Percentiles rank a stretch among this genome's conserved stretches.
These are phyloP conservation scores for Stevia rebaudiana DNA, from an alignment of 140 eudicot species.

Conservation along the genomic window DNA sequence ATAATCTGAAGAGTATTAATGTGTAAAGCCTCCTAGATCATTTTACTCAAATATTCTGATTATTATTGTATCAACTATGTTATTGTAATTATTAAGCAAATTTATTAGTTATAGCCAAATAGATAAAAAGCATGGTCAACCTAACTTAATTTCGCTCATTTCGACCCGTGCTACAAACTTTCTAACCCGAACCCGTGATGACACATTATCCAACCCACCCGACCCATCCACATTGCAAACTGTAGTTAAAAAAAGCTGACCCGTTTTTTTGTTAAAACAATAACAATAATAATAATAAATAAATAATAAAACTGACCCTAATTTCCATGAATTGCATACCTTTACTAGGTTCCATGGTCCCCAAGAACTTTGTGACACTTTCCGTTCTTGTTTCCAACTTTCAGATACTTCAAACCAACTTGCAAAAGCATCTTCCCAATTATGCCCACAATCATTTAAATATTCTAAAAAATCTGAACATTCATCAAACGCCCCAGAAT, in stretches of 20 bases:
- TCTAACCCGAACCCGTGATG: not conserved
- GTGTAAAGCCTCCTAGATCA: not conserved
- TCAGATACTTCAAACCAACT: conserved; percentile 64
- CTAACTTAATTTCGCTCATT: not conserved
- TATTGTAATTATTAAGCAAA: not conserved
- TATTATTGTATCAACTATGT: not conserved
- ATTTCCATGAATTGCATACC: conserved; percentile 43
- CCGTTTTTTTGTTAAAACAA: too few relatives aligned
- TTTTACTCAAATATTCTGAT: not conserved
- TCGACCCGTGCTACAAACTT: not conserved
- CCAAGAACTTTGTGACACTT: conserved; percentile 49
- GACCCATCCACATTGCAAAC: not conserved
- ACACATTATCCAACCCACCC: not conserved
- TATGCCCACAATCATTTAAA: conserved; percentile 56
- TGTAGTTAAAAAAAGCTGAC: too few relatives aligned
- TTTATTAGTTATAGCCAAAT: not conserved
- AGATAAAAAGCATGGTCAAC: not conserved
- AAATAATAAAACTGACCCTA: not conserved
- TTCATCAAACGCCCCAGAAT: conserved; percentile 80
- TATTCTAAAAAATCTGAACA: conserved; percentile 77
- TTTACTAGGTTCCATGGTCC: conserved; percentile 83
- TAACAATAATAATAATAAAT: too few relatives aligned
- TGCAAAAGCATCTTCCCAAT: conserved; percentile 90
- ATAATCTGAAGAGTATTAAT: not conserved
- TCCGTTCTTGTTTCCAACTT: conserved; percentile 59